A percentile compares a stretch with the other conserved stretches of the same genome.
Conservation (phyloP, 768 basidiomycete species). For the Mycena crocata region DNA sequence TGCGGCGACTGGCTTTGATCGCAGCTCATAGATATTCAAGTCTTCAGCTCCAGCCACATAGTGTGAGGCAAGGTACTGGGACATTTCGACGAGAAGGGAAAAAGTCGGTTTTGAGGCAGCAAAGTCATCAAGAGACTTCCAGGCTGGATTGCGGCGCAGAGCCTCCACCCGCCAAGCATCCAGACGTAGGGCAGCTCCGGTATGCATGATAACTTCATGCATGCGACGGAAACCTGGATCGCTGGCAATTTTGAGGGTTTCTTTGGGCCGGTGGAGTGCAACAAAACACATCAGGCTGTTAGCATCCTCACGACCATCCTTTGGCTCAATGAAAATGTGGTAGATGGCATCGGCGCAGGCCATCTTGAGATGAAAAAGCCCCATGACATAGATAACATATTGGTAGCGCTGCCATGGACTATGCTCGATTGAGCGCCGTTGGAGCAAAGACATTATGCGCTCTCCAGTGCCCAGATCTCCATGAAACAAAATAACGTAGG, state of each 20-base stretch:
- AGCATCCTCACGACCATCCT: conserved; percentile 20
- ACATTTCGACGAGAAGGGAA: conserved; percentile 29
- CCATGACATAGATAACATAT: conserved; percentile 36
- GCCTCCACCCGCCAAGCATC: conserved; percentile 43
- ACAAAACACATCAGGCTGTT: conserved; percentile 35
- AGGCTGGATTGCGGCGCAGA: not conserved
- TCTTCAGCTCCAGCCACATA: conserved; percentile 26
- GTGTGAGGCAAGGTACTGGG: conserved; percentile 25
- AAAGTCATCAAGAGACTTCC: conserved; percentile 32
- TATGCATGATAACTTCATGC: conserved; percentile 37
- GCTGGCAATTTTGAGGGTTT: conserved; percentile 33
- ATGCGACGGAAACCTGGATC: conserved; percentile 35
- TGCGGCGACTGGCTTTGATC: not conserved
- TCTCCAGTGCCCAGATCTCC: conserved; percentile 36
- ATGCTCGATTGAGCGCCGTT: conserved; percentile 30
- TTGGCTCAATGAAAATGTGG: conserved; percentile 37
- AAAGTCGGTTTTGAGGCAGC: conserved; percentile 37
- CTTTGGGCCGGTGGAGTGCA: conserved; percentile 28
- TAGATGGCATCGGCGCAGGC: conserved; percentile 40
- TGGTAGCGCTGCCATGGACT: conserved; percentile 34
- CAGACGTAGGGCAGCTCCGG: conserved; percentile 28
- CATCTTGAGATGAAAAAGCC: conserved; percentile 45
- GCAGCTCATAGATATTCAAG: not conserved
- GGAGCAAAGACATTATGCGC: conserved; percentile 11
- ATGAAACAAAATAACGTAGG: conserved; percentile 26